Base-by-base conservation (phyloP, 805 yeast species). In the Spathaspora girioi region DNA sequence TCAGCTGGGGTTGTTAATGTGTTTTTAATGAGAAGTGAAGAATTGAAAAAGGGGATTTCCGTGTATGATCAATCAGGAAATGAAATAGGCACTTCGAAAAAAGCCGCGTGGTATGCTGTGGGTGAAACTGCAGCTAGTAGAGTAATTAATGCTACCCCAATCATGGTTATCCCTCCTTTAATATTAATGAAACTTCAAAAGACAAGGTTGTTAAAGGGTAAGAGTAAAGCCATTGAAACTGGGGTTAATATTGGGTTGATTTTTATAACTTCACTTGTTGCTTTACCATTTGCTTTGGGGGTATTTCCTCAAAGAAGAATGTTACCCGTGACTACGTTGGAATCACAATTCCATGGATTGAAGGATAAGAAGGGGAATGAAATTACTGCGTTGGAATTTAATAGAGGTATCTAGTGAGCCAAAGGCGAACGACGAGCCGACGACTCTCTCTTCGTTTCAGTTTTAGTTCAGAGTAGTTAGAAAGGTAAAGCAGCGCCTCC, bases 61-160 rank as follows among this genome's bases (percentile, higher is more conserved):
- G 94, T 88, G 0, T 86, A 72, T 57, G 87, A 85, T 65, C 66
- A 78, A 38, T 77, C 77, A 11, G 83, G 89, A 32, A 81, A 84
- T 40, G 84, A 84, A 32, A 77, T 81, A 31, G 83, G 85, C 55
- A 75, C 73, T 27, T 91, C 97, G 6, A 84, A 87, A 66, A 81
- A 76, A 32, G 99, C 99, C 15, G 99, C 99, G 0, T 64, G 82
- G 46, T 78, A 84, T 54, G 99, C 99, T 0, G 99, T 94, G 45
- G 97, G 96, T 20, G 98, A 94, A 70, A 94, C 99, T 10, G 98
- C 97, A 2, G 83, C 92, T 31, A 88, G 96, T 43, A 78, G 99
- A 65, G 97, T 94, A 44, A 87, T 93, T 59, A 94, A 91, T 62
- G 97, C 98, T 15, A 88, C 99, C 0, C 99, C 99, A 17, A 81